Conservation (phyloP, 805 yeast species). For the Candida glaebosa region DNA sequence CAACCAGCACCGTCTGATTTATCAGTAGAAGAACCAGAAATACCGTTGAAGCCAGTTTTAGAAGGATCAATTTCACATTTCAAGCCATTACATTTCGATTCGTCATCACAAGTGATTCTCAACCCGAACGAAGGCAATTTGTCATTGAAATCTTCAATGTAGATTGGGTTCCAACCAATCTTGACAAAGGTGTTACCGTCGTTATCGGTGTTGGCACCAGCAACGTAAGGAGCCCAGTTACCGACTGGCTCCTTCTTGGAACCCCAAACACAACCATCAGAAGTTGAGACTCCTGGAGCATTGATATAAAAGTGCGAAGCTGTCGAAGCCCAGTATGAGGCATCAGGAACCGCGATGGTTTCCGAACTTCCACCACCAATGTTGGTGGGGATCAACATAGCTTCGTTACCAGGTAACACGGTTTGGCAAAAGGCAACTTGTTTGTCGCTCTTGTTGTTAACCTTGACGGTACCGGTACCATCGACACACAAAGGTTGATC, state of each 20-base stretch:
- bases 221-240: constrained; percentile 93
- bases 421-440: constrained; percentile 88
- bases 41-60: constrained; percentile 54
- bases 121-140: constrained; percentile 66
- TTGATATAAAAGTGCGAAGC: constrained; percentile 86
- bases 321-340: constrained; percentile 80
- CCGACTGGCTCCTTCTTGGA: constrained; percentile 64
- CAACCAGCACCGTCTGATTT: constrained; percentile 58
- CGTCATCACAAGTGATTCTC: constrained; percentile 69
- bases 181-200: constrained; percentile 72
- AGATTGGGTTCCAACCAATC: constrained; percentile 89
- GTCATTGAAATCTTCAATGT: constrained; percentile 60
- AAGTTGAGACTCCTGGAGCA: constrained; percentile 74
- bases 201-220: constrained; percentile 81
- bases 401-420: constrained; percentile 91
- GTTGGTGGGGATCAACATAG: constrained; percentile 84
- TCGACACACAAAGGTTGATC: constrained; percentile 64
- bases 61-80: constrained; percentile 83
- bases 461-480: constrained; percentile 73
- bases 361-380: constrained; percentile 48
- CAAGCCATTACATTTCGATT: constrained; percentile 65
- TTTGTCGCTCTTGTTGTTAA: constrained; percentile 51
- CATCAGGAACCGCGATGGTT: constrained; percentile 77
- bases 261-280: constrained; percentile 87
- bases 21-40: constrained; percentile 43